Evolutionary conservation across 1,284 basidiomycete species (phyloP).

Genomic region (Microbotryomycetes sp.): DNA sequence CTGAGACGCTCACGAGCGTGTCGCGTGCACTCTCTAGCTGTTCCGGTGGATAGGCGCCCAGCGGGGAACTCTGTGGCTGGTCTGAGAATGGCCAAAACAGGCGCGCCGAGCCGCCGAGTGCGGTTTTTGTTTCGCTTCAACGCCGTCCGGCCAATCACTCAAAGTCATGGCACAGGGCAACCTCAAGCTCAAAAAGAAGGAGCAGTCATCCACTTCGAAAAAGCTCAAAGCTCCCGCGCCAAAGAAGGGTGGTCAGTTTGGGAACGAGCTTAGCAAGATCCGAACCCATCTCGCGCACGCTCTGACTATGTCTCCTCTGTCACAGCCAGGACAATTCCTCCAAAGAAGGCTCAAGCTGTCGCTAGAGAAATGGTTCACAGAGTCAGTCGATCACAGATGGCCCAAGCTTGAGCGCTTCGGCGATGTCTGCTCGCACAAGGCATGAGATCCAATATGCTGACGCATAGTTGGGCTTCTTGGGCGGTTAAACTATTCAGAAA

Average conservation of each 20-base stretch:
- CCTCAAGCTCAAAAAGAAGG: constrained; percentile 18
- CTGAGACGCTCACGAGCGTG: background rate
- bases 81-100: background rate
- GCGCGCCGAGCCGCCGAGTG: background rate
- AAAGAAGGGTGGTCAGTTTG: constrained; percentile 20
- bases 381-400: background rate
- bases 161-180: constrained; percentile 16
- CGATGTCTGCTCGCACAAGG: background rate
- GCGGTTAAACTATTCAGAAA: constrained; percentile 3
- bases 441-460: background rate
- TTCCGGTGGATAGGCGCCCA: background rate
- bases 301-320: background rate
- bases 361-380: background rate
- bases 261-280: background rate
- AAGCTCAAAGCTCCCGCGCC: constrained; percentile 18
- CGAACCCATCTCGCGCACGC: background rate
- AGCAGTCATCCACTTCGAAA: constrained; percentile 13
- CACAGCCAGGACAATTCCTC: constrained; percentile 18
- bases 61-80: background rate
- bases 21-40: background rate
- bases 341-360: constrained; percentile 19
- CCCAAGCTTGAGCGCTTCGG: background rate
- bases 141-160: background rate
- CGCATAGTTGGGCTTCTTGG: background rate
- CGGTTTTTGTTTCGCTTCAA: background rate